Evolutionary conservation across 306 rosid genomes (phyloP), one percentile per base, ranked within the genome.

Genomic region (Sicyos baderoa): DNA sequence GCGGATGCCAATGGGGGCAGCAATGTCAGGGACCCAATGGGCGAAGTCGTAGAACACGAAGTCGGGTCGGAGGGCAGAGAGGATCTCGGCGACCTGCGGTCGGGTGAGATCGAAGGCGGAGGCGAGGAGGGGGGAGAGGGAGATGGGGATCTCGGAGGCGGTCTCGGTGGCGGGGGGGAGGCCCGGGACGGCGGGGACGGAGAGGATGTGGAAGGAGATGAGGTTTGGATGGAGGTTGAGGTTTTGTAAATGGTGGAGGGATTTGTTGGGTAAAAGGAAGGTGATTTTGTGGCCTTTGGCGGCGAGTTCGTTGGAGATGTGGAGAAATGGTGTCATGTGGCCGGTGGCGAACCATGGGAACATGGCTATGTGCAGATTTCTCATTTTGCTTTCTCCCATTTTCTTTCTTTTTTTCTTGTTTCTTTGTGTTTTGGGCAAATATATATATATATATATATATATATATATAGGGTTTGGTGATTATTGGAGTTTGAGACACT

Each of bases 281-380:
- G 83, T 52, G 77, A 79, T 40, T 66, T 3, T 48, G 18, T 82
- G 82, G 57, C 85, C 84, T 49, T 79, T 77, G 12, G 80, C 56
- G 27, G 87, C 89, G 4, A 87, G 72, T 68, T 87, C 77, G 72
- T 84, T 87, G 3, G 86, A 29, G 9, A 87, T 81, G 51, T 87
- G 83, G 40, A 82, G 68, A 23, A 29, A 80, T 1, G 92, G 86
- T 5, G 83, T 87, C 74, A 87, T 80, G 59, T 87, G 92, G 7
- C 89, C 87, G 0, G 57, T 74, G 18, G 89, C 89, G 9, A 82
- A 63, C 89, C 92, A 87, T 74, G 89, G 87, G 22, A 81, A 51
- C 87, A 85, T 82, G 3, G 73, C 68, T 7, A 80, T 37, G 65
- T 84, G 84, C 18, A 76, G 71, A 23, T 74, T 65, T 8, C 56